Evolutionary conservation across 2,329 filamentous ascomycete genomes (phyloP).

Genomic region (Epichloe bromicola): DNA sequence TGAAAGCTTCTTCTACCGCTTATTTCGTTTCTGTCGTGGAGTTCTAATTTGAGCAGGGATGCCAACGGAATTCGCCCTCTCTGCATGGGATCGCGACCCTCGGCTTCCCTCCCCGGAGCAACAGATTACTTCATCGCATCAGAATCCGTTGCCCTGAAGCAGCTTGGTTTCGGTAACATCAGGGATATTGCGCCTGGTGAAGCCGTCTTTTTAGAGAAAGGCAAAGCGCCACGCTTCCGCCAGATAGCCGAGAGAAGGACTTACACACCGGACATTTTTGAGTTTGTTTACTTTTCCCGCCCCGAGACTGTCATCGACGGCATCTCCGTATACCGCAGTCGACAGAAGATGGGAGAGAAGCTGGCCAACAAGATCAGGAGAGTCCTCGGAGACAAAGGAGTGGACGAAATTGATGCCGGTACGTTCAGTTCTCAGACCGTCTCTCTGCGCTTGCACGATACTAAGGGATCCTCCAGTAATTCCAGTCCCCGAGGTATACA

Average conservation of each 20-base stretch:
- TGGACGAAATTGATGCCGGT: slow-evolving; percentile 62
- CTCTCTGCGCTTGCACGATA: too few species aligned
- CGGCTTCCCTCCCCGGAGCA: slow-evolving; percentile 44
- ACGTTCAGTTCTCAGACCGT: slow-evolving; percentile 4
- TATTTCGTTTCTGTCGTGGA: too few species aligned
- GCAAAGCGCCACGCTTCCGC: slow-evolving; percentile 56
- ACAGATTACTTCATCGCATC: slow-evolving; percentile 86
- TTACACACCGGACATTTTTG: slow-evolving; percentile 70
- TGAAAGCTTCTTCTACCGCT: too few species aligned
- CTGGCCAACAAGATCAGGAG: slow-evolving; percentile 60
- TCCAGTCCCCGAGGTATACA: slow-evolving; percentile 43
- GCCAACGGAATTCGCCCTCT: slow-evolving; percentile 62
- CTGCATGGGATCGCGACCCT: slow-evolving; percentile 61
- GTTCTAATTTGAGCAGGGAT: slow-evolving; percentile 2
- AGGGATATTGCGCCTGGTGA: slow-evolving; percentile 70
- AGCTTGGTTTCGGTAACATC: slow-evolving; percentile 68
- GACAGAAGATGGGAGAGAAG: slow-evolving; percentile 76
- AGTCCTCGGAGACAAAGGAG: slow-evolving; percentile 52
- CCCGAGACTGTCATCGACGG: slow-evolving; percentile 77
- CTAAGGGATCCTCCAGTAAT: slow-evolving; percentile 38
- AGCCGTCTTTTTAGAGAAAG: slow-evolving; percentile 76
- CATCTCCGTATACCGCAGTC: slow-evolving; percentile 72
- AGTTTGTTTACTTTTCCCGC: slow-evolving; percentile 77
- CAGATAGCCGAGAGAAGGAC: slow-evolving; percentile 56
- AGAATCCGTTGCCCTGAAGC: slow-evolving; percentile 70